Conservation (phyloP, 305 asterid genomes). For the Galium porrigens region DNA sequence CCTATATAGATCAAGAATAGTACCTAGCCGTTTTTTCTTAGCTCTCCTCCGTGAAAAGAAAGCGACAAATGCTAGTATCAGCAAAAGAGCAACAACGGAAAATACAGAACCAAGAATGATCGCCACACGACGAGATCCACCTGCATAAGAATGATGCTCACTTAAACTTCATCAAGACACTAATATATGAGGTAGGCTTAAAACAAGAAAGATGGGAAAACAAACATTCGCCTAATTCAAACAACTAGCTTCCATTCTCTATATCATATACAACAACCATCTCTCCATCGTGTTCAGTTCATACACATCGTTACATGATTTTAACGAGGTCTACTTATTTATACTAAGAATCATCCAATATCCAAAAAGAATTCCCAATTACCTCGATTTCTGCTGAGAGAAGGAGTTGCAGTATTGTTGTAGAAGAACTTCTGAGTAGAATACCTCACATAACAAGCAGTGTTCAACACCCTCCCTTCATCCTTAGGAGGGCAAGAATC, state of each 20-base stretch:
- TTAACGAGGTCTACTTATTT: background rate
- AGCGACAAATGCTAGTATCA: slow-evolving; percentile 25
- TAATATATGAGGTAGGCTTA: no score
- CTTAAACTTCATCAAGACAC: background rate
- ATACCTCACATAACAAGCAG: slow-evolving; percentile 50
- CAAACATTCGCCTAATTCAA: background rate
- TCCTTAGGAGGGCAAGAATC: slow-evolving; percentile 32
- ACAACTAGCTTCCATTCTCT: background rate
- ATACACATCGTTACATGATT: background rate
- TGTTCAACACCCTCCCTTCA: slow-evolving; percentile 45
- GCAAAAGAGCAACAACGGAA: slow-evolving; percentile 27
- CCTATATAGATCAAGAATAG: background rate
- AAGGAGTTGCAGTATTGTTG: slow-evolving; percentile 30
- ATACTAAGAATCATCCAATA: background rate
- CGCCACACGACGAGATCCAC: slow-evolving; percentile 28
- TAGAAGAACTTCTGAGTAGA: slow-evolving; percentile 40
- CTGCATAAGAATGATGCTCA: slow-evolving; percentile 13
- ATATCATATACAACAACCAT: background rate
- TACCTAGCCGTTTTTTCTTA: slow-evolving; percentile 26
- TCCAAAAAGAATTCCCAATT: background rate
- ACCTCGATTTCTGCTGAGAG: slow-evolving; percentile 29
- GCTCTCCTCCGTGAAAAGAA: slow-evolving; percentile 27
- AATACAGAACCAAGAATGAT: slow-evolving; percentile 30
- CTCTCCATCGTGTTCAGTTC: background rate
- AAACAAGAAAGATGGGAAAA: background rate